A percentile compares a stretch with the other conserved stretches of the same genome.
These are phyloP conservation scores for Solanum hybrid DNA, from an alignment of 305 asterid species.

Conservation along the genomic window DNA sequence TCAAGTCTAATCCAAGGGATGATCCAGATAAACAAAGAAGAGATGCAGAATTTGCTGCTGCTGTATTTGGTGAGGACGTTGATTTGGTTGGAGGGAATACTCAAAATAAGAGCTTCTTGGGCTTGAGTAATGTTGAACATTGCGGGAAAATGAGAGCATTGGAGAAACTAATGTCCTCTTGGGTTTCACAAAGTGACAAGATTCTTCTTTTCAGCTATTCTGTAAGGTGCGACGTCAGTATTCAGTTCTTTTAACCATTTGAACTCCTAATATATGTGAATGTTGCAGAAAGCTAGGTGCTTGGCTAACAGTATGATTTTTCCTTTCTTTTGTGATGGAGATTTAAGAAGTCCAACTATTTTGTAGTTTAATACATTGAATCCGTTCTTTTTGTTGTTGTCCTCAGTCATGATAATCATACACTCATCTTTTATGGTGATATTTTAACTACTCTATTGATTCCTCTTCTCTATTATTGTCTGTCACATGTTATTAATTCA, in stretches of 20 bases:
- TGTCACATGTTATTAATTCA: not conserved
- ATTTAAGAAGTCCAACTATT: not conserved
- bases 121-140: constrained; percentile 74
- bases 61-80: constrained; percentile 58
- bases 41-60: constrained; percentile 73
- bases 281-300: not conserved
- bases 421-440: not conserved
- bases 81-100: constrained; percentile 71
- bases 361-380: not conserved
- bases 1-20: constrained; percentile 82
- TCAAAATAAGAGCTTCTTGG: constrained; percentile 80
- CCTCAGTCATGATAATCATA: not conserved
- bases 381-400: not conserved
- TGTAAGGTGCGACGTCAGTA: constrained; percentile 47
- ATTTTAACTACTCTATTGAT: not conserved
- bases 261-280: not conserved
- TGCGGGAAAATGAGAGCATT: constrained; percentile 96
- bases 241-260: not conserved
- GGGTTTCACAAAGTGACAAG: constrained; percentile 82
- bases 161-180: constrained; percentile 71
- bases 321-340: not conserved
- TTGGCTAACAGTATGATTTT: not conserved
- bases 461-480: not conserved
- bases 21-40: constrained; percentile 72
- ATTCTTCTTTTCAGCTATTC: constrained; percentile 95